phyloP scores from a whole-genome alignment of 2,329 filamentous ascomycete species.

The Colletotrichum horii region DNA sequence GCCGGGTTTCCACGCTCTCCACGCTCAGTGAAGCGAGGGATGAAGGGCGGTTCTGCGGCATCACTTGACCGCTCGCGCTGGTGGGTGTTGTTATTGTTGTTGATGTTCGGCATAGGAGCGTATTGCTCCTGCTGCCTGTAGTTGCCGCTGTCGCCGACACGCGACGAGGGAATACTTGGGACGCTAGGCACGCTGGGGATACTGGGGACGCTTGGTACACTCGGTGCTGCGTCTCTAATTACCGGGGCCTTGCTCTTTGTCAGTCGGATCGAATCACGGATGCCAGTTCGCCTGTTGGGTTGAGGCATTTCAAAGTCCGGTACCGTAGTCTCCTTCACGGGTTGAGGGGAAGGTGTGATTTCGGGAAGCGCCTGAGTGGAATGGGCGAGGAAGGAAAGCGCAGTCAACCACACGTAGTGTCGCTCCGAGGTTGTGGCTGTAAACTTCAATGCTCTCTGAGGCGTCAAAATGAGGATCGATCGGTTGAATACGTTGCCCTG shows the following conservation, averaged over 20 bases:
- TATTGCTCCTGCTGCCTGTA: conserved; percentile 47
- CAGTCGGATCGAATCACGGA: conserved; percentile 88
- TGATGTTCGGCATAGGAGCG: conserved; percentile 28
- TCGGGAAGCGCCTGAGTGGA: conserved; percentile 83
- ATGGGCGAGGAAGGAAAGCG: conserved; percentile 92
- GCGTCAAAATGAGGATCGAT: conserved; percentile 93
- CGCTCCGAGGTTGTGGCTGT: conserved; percentile 83
- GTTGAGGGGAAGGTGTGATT: conserved; percentile 61
- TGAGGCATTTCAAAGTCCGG: conserved; percentile 58
- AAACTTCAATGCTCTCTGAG: conserved; percentile 92
- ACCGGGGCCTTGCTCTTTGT: conserved; percentile 71
- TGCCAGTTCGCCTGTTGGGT: conserved; percentile 59
- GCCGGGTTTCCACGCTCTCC: conserved; percentile 57
- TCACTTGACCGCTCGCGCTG: conserved; percentile 59
- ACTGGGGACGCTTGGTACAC: conserved; percentile 58
- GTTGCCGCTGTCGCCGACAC: conserved; percentile 38
- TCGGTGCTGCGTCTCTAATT: conserved; percentile 49
- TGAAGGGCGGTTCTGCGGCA: conserved; percentile 73
- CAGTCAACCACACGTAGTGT: conserved; percentile 94
- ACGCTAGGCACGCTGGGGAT: conserved; percentile 56
- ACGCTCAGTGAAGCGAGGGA: conserved; percentile 72
- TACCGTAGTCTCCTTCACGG: conserved; percentile 49
- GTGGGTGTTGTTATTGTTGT: conserved; percentile 35
- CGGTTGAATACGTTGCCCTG: conserved; percentile 76
- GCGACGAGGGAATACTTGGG: conserved; percentile 40